Percentiles rank a stretch among this genome's conserved stretches.
These are phyloP conservation scores for Pogostemon cablin DNA, from an alignment of 257 asterid species.

Conservation along the genomic window DNA sequence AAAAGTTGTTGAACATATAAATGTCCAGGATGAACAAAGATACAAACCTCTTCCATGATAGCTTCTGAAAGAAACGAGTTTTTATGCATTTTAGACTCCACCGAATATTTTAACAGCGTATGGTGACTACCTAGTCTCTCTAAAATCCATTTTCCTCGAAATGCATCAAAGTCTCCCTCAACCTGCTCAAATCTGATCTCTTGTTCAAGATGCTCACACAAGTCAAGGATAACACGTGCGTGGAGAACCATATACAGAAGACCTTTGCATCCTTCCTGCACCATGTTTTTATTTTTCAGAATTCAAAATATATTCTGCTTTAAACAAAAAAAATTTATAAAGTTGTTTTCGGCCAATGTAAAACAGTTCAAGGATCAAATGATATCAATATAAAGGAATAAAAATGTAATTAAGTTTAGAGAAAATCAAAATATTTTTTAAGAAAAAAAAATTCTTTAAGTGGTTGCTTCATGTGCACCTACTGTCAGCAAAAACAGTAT, in stretches of 20 bases:
- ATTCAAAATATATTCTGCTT: slow-evolving; percentile 14
- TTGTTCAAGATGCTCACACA: slow-evolving; percentile 74
- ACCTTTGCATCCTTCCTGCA: slow-evolving; percentile 98
- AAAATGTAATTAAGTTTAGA: too few species aligned
- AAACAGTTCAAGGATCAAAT: too few species aligned
- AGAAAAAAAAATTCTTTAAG: too few species aligned
- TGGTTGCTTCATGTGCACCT: too few species aligned
- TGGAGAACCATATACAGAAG: slow-evolving; percentile 93
- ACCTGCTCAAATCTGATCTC: slow-evolving; percentile 92
- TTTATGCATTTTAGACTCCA: slow-evolving; percentile 92
- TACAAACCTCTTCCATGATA: slow-evolving; percentile 93
- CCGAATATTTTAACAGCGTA: slow-evolving; percentile 77
- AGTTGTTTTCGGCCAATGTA: too few species aligned
- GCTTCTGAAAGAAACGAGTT: slow-evolving; percentile 95
- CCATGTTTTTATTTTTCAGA: slow-evolving; percentile 15
- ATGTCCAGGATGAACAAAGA: not conserved
- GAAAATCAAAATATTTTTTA: too few species aligned
- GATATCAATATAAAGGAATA: too few species aligned
- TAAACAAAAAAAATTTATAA: not conserved
- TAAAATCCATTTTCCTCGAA: slow-evolving; percentile 86
- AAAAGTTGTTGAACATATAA: not conserved
- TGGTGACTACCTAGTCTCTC: slow-evolving; percentile 95
- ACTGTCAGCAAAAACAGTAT: too few species aligned
- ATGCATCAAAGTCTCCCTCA: slow-evolving; percentile 90
- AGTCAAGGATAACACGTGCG: slow-evolving; percentile 89